Evolutionary conservation across 2,329 filamentous ascomycete genomes (phyloP).

Genomic region (Tolypocladium pustulatum): DNA sequence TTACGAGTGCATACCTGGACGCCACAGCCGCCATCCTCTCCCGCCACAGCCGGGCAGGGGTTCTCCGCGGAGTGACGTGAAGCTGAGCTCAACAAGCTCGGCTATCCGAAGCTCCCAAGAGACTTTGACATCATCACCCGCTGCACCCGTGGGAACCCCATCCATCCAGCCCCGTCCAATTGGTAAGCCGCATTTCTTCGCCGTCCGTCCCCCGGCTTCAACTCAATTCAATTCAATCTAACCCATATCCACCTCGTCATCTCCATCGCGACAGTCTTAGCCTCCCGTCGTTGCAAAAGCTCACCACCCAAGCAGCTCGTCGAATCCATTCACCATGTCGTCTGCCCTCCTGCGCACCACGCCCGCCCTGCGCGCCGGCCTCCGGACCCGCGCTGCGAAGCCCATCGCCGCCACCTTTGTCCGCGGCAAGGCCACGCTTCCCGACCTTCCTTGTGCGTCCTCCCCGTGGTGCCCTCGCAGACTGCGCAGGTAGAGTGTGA

Average conservation of each 20-base stretch:
- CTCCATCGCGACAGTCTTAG: neutral
- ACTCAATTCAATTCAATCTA: neutral
- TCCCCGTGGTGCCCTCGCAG: no score
- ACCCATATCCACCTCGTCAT: neutral
- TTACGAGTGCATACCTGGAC: neutral
- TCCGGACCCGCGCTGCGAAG: constrained; percentile 56
- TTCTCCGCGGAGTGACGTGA: constrained; percentile 4
- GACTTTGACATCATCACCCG: constrained; percentile 3
- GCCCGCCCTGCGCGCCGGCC: constrained; percentile 56
- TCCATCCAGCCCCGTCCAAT: constrained; percentile 1
- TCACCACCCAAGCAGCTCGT: neutral
- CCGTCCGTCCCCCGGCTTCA: neutral
- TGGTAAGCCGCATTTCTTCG: neutral
- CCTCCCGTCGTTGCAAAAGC: neutral
- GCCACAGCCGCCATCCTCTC: neutral
- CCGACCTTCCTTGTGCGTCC: constrained; percentile 59
- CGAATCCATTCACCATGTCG: constrained; percentile 48
- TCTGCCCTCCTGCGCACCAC: constrained; percentile 63
- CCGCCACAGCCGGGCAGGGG: neutral
- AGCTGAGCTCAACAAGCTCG: constrained; percentile 5
- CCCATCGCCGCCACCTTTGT: constrained; percentile 60
- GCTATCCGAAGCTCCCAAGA: constrained; percentile 2
- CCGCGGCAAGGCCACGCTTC: constrained; percentile 84
- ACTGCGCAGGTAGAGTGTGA: neutral
- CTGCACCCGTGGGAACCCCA: constrained; percentile 4